Base-by-base conservation (phyloP, 257 asterid genomes). In the Eucommia ulmoides region DNA sequence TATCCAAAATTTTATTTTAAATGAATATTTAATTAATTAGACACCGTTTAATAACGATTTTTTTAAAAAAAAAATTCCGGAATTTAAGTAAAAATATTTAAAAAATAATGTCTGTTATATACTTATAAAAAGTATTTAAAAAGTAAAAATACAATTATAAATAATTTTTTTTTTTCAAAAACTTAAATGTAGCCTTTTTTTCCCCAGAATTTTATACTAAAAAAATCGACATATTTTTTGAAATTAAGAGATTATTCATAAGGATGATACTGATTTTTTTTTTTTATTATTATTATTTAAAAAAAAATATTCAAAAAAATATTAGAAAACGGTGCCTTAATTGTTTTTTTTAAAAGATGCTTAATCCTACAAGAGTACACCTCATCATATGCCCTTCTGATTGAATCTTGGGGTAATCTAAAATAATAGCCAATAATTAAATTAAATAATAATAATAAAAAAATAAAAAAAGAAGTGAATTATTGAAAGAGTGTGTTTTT, bases 361-460 rank as follows among this genome's bases (percentile, higher is more conserved):
- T 67, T 17, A 58, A 67, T 70, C 74, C 65, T 41, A 67, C 75
- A 41, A 7, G 33, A 42, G 35, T 45, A 56, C 78, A 74, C 75
- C 57, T n/a, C n/a, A n/a, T 77, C 38, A 56, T 72, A 33, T 76
- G 84, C 78, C 94, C 68, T 78, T 86, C n/a, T 72, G 74, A 74
- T 53, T 86, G 94, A 80, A 80, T 74, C 96, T 80, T 65, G 86
- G 64, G 86, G 64, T 75, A 78, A 42, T 71, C 63, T 65, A 41
- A 1, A 54, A 62, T 55, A 68, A 55, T 55, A 63, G 47, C 53
- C 24, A 66, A 60, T 18, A 49, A 47, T 52, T 52, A n/a, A n/a
- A n/a, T n/a, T n/a, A n/a, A n/a, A n/a, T n/a, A n/a, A n/a, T n/a
- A n/a, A n/a, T n/a, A n/a, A n/a, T n/a, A n/a, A n/a, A n/a, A n/a